phyloP scores from a whole-genome alignment of 768 basidiomycete genomes.

The Erythrobasidium yunnanense region DNA sequence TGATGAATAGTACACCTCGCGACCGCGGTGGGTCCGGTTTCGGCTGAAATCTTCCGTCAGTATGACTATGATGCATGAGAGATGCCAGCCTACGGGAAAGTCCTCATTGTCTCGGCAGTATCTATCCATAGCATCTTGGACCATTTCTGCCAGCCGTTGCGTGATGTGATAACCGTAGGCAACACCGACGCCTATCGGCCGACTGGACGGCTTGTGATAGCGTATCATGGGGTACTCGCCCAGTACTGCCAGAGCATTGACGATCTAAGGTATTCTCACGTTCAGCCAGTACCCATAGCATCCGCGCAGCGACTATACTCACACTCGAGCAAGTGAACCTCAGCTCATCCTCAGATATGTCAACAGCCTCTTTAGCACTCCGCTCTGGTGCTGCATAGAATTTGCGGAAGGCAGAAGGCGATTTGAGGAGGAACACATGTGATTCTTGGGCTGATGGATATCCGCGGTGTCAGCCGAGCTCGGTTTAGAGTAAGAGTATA shows the following conservation, averaged over 20 bases:
- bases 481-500: not conserved
- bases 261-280: too few relatives aligned
- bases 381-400: conserved; percentile 70
- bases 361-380: conserved; percentile 54
- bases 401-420: conserved; percentile 73
- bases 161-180: conserved; percentile 59
- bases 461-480: not conserved
- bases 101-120: conserved; percentile 74
- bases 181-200: conserved; percentile 72
- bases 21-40: conserved; percentile 49
- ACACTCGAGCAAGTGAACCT: conserved; percentile 49
- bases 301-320: not conserved
- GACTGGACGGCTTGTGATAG: conserved; percentile 76
- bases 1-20: conserved; percentile 72
- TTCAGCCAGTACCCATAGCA: too few relatives aligned
- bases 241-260: conserved; percentile 77
- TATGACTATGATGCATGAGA: not conserved
- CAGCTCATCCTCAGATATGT: conserved; percentile 77
- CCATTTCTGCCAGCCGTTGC: conserved; percentile 70
- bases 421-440: conserved; percentile 67
- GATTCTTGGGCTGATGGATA: conserved; percentile 61
- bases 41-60: conserved; percentile 28
- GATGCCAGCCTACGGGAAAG: conserved; percentile 58
- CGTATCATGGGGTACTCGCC: conserved; percentile 88
- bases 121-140: conserved; percentile 74